Evolutionary conservation across 1,284 basidiomycete species (phyloP).

Genomic region (Apiotrichum montevideense): DNA sequence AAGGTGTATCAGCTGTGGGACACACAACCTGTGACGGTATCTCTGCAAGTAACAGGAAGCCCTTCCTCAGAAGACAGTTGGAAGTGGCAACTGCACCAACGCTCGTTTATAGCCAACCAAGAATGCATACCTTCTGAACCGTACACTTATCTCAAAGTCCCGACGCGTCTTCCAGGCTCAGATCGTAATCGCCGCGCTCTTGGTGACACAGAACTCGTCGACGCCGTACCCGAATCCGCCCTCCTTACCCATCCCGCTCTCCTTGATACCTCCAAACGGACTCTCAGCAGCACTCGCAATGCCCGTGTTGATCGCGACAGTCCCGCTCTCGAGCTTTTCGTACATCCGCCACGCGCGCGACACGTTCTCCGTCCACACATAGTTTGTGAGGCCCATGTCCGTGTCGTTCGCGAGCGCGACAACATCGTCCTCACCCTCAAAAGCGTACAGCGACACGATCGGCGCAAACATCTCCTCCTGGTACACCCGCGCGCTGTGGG

Average conservation of each 20-base stretch:
- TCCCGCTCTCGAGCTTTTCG: constrained; percentile 85
- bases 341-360: constrained; percentile 87
- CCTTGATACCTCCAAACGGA: constrained; percentile 72
- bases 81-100: no score
- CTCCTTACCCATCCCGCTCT: constrained; percentile 25
- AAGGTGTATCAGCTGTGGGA: no score
- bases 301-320: constrained; percentile 70
- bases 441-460: constrained; percentile 54
- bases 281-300: constrained; percentile 67
- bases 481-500: constrained; percentile 56
- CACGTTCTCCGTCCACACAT: constrained; percentile 82
- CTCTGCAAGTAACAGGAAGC: no score
- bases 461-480: constrained; percentile 82
- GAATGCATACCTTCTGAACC: no score
- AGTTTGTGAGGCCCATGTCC: constrained; percentile 79
- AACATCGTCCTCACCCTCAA: constrained; percentile 87
- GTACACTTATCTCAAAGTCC: no score
- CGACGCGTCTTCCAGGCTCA: not conserved
- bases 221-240: constrained; percentile 20
- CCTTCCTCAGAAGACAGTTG: no score
- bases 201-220: constrained; percentile 17
- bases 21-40: no score
- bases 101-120: no score
- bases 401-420: constrained; percentile 72
- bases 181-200: constrained; percentile 11